These are phyloP conservation scores for Candida argentea DNA, from an alignment of 805 yeast species.

Conservation along the genomic window DNA sequence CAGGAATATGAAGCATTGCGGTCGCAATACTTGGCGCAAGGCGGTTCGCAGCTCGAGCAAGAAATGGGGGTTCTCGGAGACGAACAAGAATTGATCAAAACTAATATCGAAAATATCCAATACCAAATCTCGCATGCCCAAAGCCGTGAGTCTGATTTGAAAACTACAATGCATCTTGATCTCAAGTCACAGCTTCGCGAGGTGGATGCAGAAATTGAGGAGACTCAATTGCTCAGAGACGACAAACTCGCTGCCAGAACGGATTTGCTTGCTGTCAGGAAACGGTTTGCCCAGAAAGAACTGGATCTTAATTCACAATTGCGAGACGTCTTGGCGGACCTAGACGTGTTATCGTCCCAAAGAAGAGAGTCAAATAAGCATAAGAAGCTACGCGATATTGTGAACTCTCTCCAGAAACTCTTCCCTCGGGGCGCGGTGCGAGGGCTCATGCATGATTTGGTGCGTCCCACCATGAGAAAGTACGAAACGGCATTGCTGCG, in stretches of 20 bases:
- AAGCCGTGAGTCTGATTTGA: slow-evolving; percentile 31
- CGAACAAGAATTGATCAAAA: slow-evolving; percentile 34
- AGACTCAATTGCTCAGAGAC: slow-evolving; percentile 17
- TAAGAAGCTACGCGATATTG: slow-evolving; percentile 60
- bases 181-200: slow-evolving; percentile 22
- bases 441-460: slow-evolving; percentile 73
- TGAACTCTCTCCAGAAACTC: slow-evolving; percentile 55
- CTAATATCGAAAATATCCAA: slow-evolving; percentile 13
- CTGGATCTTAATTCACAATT: slow-evolving; percentile 53
- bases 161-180: slow-evolving; percentile 23
- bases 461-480: slow-evolving; percentile 63
- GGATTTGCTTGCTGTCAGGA: slow-evolving; percentile 23
- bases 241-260: slow-evolving; percentile 17
- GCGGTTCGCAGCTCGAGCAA: slow-evolving; percentile 51
- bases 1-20: slow-evolving; percentile 50
- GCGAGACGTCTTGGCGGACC: slow-evolving; percentile 44
- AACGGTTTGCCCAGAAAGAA: slow-evolving; percentile 36
- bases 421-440: slow-evolving; percentile 64
- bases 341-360: slow-evolving; percentile 67
- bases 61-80: slow-evolving; percentile 29
- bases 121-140: slow-evolving; percentile 25
- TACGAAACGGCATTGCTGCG: slow-evolving; percentile 70
- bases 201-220: slow-evolving; percentile 20
- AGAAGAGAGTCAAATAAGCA: slow-evolving; percentile 71
- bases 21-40: slow-evolving; percentile 41